phyloP scores from a whole-genome alignment of 495 filamentous ascomycete genomes.

The Penicillium longicatenatum region DNA sequence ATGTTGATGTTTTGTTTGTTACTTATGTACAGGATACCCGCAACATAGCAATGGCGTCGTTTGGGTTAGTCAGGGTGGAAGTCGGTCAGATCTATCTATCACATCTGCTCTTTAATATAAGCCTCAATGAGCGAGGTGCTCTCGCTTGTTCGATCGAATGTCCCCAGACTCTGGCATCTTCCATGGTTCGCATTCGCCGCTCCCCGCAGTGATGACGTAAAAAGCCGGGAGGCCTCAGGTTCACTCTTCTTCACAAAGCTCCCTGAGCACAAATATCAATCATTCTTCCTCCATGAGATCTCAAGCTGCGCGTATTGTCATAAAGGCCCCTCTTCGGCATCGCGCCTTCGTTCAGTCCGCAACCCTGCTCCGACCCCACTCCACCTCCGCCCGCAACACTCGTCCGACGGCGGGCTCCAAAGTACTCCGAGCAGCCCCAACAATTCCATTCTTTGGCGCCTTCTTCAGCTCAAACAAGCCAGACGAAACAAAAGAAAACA shows the following conservation, averaged over 20 bases:
- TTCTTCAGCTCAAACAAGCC: conserved; percentile 66
- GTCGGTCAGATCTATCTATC: not conserved
- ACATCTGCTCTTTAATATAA: not conserved
- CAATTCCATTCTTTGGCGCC: conserved; percentile 75
- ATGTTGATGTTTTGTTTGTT: not conserved
- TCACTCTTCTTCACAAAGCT: not conserved
- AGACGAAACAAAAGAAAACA: conserved; percentile 50
- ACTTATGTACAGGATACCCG: not conserved
- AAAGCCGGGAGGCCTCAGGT: not conserved
- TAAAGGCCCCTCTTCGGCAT: conserved; percentile 27
- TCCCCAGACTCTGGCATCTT: too few species aligned
- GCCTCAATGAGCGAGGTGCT: not conserved
- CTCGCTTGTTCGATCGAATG: not conserved
- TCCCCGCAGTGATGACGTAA: conserved; percentile 36
- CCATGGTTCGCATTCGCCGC: not conserved
- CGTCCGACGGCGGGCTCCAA: conserved; percentile 38
- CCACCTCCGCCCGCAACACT: conserved; percentile 28
- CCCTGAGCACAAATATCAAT: not conserved
- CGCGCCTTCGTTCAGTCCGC: conserved; percentile 26
- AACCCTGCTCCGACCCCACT: conserved; percentile 25
- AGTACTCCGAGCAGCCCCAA: conserved; percentile 60
- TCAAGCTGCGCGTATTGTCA: conserved; percentile 52
- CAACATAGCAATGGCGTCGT: not conserved
- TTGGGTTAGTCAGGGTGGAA: not conserved
- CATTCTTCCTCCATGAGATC: conserved; percentile 24